Conservation (phyloP, 75 land plant genomes). For the Picea glauca region DNA sequence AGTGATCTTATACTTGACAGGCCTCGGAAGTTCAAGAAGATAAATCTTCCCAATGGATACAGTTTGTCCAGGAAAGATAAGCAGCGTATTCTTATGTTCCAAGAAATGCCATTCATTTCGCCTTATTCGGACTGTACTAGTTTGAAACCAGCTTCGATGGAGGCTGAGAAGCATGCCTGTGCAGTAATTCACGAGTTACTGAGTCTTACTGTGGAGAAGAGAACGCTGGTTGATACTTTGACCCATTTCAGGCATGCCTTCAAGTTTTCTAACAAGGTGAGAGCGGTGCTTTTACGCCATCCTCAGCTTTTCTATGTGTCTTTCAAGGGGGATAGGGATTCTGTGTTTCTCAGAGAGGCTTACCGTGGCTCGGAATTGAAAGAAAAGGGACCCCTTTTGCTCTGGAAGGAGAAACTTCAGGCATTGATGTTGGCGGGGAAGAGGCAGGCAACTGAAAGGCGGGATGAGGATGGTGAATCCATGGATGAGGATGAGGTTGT, state of each 20-base stretch:
- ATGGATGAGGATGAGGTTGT: conserved; percentile 16
- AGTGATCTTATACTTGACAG: conserved; percentile 40
- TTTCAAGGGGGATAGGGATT: conserved; percentile 67
- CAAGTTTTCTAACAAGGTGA: conserved; percentile 67
- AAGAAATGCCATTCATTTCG: conserved; percentile 52
- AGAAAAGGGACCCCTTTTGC: conserved; percentile 53
- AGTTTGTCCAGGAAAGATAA: conserved; percentile 61
- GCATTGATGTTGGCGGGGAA: conserved; percentile 52
- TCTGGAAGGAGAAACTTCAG: conserved; percentile 44
- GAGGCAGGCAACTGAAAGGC: conserved; percentile 36
- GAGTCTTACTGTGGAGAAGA: conserved; percentile 77
- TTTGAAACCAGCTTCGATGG: conserved; percentile 29
- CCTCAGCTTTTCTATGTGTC: conserved; percentile 94
- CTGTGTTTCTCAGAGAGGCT: conserved; percentile 83
- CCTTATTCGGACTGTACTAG: conserved; percentile 43
- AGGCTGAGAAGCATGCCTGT: conserved; percentile 80
- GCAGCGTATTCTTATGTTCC: conserved; percentile 45
- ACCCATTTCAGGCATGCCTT: conserved; percentile 87
- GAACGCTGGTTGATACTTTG: conserved; percentile 71
- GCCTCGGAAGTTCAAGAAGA: conserved; percentile 47
- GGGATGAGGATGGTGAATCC: neutral
- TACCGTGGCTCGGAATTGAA: conserved; percentile 58
- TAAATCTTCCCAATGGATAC: conserved; percentile 55
- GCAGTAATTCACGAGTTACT: conserved; percentile 81
- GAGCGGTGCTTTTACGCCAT: conserved; percentile 80